A percentile compares a stretch with the other conserved stretches of the same genome.
These are phyloP conservation scores for Fusarium ramigenum DNA, from an alignment of 2,329 filamentous ascomycete species.

Conservation along the genomic window DNA sequence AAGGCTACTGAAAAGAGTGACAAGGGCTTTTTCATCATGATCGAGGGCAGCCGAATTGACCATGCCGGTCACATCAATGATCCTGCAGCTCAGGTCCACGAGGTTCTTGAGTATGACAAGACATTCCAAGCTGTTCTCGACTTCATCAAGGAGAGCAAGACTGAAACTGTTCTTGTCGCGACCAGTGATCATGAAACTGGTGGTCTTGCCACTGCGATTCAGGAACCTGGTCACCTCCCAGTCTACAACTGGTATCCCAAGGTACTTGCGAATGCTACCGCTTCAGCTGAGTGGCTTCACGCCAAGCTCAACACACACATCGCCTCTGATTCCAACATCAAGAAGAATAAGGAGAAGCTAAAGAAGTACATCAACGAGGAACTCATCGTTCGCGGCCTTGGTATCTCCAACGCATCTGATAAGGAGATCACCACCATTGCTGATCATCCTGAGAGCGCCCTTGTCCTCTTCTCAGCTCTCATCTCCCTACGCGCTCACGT, in stretches of 20 bases:
- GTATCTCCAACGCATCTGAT: constrained; percentile 77
- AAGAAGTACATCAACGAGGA: constrained; percentile 73
- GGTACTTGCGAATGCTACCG: constrained; percentile 79
- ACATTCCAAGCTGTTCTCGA: constrained; percentile 85
- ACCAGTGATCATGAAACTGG: constrained; percentile 98
- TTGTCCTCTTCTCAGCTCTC: constrained; percentile 79
- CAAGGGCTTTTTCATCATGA: constrained; percentile 98
- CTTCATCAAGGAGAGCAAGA: constrained; percentile 79
- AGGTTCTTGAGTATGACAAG: constrained; percentile 94
- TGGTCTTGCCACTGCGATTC: constrained; percentile 83
- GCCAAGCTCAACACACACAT: constrained; percentile 70
- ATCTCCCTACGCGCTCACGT: constrained; percentile 87
- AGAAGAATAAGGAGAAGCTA: constrained; percentile 52
- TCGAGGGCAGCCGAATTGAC: constrained; percentile 95
- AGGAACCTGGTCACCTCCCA: constrained; percentile 62
- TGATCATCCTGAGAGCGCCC: constrained; percentile 62
- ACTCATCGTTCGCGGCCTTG: constrained; percentile 76
- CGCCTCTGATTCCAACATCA: constrained; percentile 45
- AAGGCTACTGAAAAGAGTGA: constrained; percentile 85
- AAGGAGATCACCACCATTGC: constrained; percentile 76
- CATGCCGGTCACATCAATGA: constrained; percentile 91
- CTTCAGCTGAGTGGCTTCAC: constrained; percentile 77
- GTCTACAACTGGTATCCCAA: constrained; percentile 82
- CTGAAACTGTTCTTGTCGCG: constrained; percentile 82
- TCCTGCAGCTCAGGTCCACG: constrained; percentile 84